phyloP scores from a whole-genome alignment of 2,329 filamentous ascomycete species.

The Penicillium sp. region DNA sequence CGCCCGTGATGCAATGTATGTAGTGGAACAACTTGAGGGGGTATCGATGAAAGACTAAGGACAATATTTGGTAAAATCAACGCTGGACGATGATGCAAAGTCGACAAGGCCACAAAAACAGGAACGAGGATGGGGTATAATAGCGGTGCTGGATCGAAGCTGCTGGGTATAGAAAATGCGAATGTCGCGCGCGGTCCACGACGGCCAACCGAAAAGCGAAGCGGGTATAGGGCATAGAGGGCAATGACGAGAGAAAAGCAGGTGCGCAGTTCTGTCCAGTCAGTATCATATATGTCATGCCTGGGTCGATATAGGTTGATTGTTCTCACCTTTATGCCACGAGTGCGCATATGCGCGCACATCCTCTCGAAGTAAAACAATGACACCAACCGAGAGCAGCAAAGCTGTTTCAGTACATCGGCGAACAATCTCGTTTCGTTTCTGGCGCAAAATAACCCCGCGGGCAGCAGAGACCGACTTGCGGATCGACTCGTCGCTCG shows the following conservation, averaged over 20 bases:
- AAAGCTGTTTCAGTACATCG: constrained; percentile 54
- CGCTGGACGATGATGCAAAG: constrained; percentile 59
- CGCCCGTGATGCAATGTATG: constrained; percentile 50
- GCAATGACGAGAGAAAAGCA: constrained; percentile 28
- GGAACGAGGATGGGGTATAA: constrained; percentile 78
- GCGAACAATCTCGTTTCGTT: constrained; percentile 40
- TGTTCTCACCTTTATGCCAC: constrained; percentile 37
- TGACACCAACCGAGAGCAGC: constrained; percentile 49
- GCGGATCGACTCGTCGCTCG: constrained; percentile 23
- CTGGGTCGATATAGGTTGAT: neutral
- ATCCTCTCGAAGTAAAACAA: constrained; percentile 35
- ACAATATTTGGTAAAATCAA: constrained; percentile 74
- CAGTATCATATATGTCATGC: neutral
- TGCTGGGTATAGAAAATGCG: constrained; percentile 62
- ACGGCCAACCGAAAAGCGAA: constrained; percentile 46
- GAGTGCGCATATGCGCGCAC: constrained; percentile 28
- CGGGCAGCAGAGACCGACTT: neutral
- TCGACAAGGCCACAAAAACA: constrained; percentile 69
- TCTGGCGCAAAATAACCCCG: constrained; percentile 24
- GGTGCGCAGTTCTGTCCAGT: constrained; percentile 29
- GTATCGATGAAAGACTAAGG: constrained; percentile 74
- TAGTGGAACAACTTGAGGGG: constrained; percentile 67
- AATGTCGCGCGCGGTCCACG: constrained; percentile 31
- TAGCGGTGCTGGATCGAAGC: constrained; percentile 90
- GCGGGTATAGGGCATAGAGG: constrained; percentile 51